Base-by-base conservation (phyloP, 306 rosid species). In the Hippophae rhamnoides region DNA sequence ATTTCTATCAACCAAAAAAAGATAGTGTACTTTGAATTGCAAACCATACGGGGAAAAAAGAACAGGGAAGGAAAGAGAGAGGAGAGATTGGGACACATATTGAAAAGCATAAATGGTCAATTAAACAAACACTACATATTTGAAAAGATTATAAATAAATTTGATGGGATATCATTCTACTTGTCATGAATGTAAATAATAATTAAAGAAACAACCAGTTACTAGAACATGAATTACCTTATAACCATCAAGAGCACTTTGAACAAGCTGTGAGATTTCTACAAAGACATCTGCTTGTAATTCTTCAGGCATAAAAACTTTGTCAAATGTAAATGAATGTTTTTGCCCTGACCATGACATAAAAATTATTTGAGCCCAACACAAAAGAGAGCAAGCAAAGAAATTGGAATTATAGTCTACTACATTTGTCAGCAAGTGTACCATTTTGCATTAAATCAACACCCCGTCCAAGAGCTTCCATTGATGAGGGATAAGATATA, bases 221-320 rank as follows among this genome's bases (percentile, higher is more conserved):
- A 49, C 18, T 25, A 41, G 56, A 56, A 57, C 61, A 53, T 54
- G 48, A 40, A 79, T 78, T 74, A 92, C 99, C 99, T 92, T 92
- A 58, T 92, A 92, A 76, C 99, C 99, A 73, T 92, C 96, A 38
- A 92, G 93, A 64, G 99, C 99, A 76, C 99, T 92, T 77, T 92
- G 99, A 47, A 92, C 99, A 25, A 92, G 99, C 76, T 92, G 99
- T 14, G 99, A 85, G 67, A 92, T 88, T 75, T 92, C 96, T 7
- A 79, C 87, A 60, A 92, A 88, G 52, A 85, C 95, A 43, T 85
- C 93, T 66, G 83, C 86, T 74, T 92, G 99, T 27, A 82, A 59
- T n/a, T 77, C 76, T 13, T 88, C 95, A 43, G 95, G 95, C 64
- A 79, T 71, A 59, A 92, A 92, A 75, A 92, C 96, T 78, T 76